phyloP scores from a whole-genome alignment of 2,329 filamentous ascomycete genomes.

The Juglanconis sp. region DNA sequence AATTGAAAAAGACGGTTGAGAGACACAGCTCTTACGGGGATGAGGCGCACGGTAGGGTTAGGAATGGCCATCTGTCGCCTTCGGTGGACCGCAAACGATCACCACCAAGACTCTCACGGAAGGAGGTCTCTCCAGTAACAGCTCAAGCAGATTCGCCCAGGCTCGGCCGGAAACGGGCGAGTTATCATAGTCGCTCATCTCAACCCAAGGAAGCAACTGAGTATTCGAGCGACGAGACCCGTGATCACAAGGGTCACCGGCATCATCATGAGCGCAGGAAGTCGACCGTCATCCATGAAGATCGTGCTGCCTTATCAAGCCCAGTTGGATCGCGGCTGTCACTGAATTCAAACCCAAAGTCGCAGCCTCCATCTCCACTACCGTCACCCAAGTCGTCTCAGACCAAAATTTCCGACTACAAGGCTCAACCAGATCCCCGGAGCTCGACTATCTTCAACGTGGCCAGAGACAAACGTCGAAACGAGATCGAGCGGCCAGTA shows the following conservation, averaged over 20 bases:
- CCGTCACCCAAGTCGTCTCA: constrained; percentile 28
- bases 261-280: constrained; percentile 31
- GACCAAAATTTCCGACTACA: constrained; percentile 3
- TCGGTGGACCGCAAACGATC: constrained; percentile 25
- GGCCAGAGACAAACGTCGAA: constrained; percentile 17
- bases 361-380: constrained; percentile 33
- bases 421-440: neutral
- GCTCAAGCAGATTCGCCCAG: constrained; percentile 22
- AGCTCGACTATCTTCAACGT: constrained; percentile 7
- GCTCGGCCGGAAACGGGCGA: constrained; percentile 27
- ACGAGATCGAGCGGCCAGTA: constrained; percentile 21
- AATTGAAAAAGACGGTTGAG: constrained; percentile 12
- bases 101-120: constrained; percentile 27
- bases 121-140: constrained; percentile 30
- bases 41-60: constrained; percentile 13
- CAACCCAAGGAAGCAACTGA: constrained; percentile 30
- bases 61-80: constrained; percentile 12
- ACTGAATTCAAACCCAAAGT: constrained; percentile 26
- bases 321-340: constrained; percentile 22
- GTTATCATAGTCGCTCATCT: constrained; percentile 24
- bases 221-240: constrained; percentile 38
- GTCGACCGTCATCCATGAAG: constrained; percentile 35
- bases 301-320: constrained; percentile 21
- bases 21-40: constrained; percentile 16
- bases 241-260: constrained; percentile 25